Conservation (phyloP, 805 yeast species). For the Candida michaelii region DNA sequence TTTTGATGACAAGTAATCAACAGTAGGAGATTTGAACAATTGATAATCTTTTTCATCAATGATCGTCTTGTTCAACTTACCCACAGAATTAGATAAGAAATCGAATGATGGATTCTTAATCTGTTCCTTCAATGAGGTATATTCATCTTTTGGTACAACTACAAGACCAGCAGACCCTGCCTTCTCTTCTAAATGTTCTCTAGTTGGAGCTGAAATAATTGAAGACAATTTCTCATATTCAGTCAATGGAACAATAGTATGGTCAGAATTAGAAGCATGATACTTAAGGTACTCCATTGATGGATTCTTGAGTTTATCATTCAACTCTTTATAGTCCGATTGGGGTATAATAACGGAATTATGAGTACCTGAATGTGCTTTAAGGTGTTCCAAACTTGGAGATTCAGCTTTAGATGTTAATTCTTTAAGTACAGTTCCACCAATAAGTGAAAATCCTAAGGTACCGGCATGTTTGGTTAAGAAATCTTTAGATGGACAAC, state of each 20-base stretch:
- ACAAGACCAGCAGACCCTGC: slow-evolving; percentile 17
- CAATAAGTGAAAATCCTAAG: slow-evolving; percentile 21
- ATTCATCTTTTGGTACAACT: slow-evolving; percentile 17
- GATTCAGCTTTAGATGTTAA: slow-evolving; percentile 16
- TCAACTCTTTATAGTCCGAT: slow-evolving; percentile 11
- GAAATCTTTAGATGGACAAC: slow-evolving; percentile 24
- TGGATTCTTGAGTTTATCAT: slow-evolving; percentile 11
- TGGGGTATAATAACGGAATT: slow-evolving; percentile 16
- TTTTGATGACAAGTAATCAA: slow-evolving; percentile 6
- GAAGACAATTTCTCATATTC: slow-evolving; percentile 22
- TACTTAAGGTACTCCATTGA: slow-evolving; percentile 13
- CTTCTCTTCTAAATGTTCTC: slow-evolving; percentile 24
- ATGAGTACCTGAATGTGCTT: slow-evolving; percentile 27
- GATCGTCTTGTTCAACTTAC: background rate
- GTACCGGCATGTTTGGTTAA: slow-evolving; percentile 19
- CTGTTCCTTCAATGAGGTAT: slow-evolving; percentile 11
- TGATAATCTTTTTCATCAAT: background rate
- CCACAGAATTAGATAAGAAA: slow-evolving; percentile 17
- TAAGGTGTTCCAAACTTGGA: slow-evolving; percentile 31
- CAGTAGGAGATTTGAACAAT: background rate
- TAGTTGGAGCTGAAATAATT: slow-evolving; percentile 27
- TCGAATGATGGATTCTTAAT: slow-evolving; percentile 28
- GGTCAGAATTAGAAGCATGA: slow-evolving; percentile 12
- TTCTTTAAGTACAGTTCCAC: slow-evolving; percentile 10
- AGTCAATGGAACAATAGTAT: slow-evolving; percentile 12